Evolutionary conservation across 148 eudicot genomes (phyloP), one percentile per base, ranked within the genome.

Genomic region (Cornus controversa): DNA sequence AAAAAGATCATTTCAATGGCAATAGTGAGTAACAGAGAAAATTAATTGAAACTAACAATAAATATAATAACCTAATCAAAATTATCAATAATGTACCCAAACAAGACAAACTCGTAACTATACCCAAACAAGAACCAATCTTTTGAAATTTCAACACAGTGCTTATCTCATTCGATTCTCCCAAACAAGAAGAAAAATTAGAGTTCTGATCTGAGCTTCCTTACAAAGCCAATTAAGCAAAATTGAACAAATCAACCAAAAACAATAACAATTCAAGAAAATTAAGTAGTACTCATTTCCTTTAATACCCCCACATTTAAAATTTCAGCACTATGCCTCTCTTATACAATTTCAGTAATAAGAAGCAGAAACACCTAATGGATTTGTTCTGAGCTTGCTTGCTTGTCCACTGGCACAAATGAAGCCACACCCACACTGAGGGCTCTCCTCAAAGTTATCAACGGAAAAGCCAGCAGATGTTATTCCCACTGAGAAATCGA

Each of bases 341-440:
- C 24, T 27, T 26, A 15, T 18, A 50, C 37, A 71, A 54, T 27
- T 54, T 50, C 22, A 7, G 77, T 40, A 80, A 4, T 40, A 80
- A 4, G 13, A 20, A 10, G 70, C n/a, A 36, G 70, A 72, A 72
- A 77, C 50, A 37, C 76, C n/a, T 3, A 72, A 50, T 13, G 15
- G 66, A 24, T 76, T 71, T 14, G 16, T 37, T 40, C 66, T 67
- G 14, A 58, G 14, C 69, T 60, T 47, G 62, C 63, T 60, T 62
- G 3, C 73, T 28, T 18, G 20, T 53, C 69, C 71, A 53, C 42
- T 16, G 14, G 10, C 77, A 24, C 92, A 89, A 60, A 83, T 86
- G 70, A 87, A 80, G 22, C 92, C 90, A 69, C 92, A 89, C 2
- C 90, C 92, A 72, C 92, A 89, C 3, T 78, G 77, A 8, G 90